A percentile compares a stretch with the other conserved stretches of the same genome.
Evolutionary conservation across 768 basidiomycete genomes (phyloP).

Genomic region (Mycena galopus): DNA sequence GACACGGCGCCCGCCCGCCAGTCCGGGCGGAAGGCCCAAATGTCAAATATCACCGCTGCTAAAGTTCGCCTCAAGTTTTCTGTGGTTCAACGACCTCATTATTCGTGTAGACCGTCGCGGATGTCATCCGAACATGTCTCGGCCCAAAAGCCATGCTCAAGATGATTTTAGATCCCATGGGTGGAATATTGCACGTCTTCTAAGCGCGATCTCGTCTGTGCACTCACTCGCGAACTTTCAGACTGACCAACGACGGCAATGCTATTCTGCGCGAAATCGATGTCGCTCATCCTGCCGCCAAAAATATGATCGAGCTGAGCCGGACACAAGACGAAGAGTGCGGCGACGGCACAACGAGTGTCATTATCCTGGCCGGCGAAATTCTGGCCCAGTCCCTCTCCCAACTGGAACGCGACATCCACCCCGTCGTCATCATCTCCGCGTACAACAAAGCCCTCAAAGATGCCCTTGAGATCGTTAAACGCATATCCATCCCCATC

Average conservation of each 20-base stretch:
- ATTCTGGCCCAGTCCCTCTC: slow-evolving; percentile 95
- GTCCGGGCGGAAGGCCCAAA: slow-evolving; percentile 94
- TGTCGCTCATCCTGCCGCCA: slow-evolving; percentile 98
- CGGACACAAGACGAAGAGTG: slow-evolving; percentile 99
- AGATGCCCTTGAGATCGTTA: slow-evolving; percentile 90
- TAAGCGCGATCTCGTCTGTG: slow-evolving; percentile 4
- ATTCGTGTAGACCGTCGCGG: slow-evolving; percentile 85
- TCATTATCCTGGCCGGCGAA: slow-evolving; percentile 98
- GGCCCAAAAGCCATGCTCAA: slow-evolving; percentile 99
- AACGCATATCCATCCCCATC: slow-evolving; percentile 90
- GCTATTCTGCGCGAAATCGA: slow-evolving; percentile 98
- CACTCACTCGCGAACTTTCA: slow-evolving; percentile 46
- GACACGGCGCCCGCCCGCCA: slow-evolving; percentile 96
- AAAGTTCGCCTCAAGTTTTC: slow-evolving; percentile 68
- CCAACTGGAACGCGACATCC: slow-evolving; percentile 95
- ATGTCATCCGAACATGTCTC: slow-evolving; percentile 97
- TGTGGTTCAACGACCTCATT: background rate
- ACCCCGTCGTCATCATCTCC: slow-evolving; percentile 98
- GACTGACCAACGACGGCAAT: slow-evolving; percentile 98
- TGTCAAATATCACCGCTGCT: slow-evolving; percentile 96
- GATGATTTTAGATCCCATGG: slow-evolving; percentile 99
- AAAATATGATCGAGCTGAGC: slow-evolving; percentile 99
- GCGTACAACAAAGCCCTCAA: slow-evolving; percentile 97
- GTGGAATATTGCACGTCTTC: slow-evolving; percentile 88
- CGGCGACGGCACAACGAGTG: slow-evolving; percentile 98